A percentile compares a stretch with the other conserved stretches of the same genome.
These are phyloP conservation scores for Aspergillus niger DNA, from an alignment of 2,329 filamentous ascomycete species.

Conservation along the genomic window DNA sequence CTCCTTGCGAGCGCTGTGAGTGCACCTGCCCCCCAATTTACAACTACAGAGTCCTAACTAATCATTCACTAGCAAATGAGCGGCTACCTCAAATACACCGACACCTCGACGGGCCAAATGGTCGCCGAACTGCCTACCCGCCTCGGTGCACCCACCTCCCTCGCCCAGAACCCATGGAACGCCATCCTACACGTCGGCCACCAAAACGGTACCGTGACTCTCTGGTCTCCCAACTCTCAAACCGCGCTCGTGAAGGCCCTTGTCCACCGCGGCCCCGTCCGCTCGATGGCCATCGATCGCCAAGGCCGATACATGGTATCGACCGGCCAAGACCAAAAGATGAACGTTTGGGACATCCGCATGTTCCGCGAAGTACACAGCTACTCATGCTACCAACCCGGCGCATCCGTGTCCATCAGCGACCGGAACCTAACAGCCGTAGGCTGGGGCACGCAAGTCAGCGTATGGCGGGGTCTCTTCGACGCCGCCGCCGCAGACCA, in stretches of 20 bases:
- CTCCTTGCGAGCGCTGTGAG: slow-evolving; percentile 80
- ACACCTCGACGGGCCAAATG: slow-evolving; percentile 88
- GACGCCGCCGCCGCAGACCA: slow-evolving; percentile 70
- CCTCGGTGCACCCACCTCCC: slow-evolving; percentile 77
- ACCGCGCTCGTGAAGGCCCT: slow-evolving; percentile 88
- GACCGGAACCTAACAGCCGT: slow-evolving; percentile 86
- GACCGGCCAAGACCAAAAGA: slow-evolving; percentile 82
- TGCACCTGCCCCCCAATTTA: slow-evolving; percentile 22
- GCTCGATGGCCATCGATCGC: slow-evolving; percentile 80
- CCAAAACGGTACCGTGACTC: slow-evolving; percentile 88
- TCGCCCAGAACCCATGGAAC: slow-evolving; percentile 89
- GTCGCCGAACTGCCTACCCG: slow-evolving; percentile 84
- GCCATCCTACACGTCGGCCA: slow-evolving; percentile 90
- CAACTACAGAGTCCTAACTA: background rate
- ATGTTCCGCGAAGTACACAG: slow-evolving; percentile 91
- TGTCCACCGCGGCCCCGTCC: slow-evolving; percentile 84
- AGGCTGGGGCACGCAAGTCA: slow-evolving; percentile 85
- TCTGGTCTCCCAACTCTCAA: slow-evolving; percentile 92
- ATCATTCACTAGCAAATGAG: slow-evolving; percentile 62
- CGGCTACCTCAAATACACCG: slow-evolving; percentile 89
- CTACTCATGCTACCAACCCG: slow-evolving; percentile 82
- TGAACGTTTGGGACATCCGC: slow-evolving; percentile 94
- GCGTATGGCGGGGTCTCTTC: slow-evolving; percentile 89
- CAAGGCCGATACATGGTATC: slow-evolving; percentile 96
- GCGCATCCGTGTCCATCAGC: slow-evolving; percentile 81